Evolutionary conservation across 1,284 basidiomycete species (phyloP).

Genomic region (Ustilago bromivora): DNA sequence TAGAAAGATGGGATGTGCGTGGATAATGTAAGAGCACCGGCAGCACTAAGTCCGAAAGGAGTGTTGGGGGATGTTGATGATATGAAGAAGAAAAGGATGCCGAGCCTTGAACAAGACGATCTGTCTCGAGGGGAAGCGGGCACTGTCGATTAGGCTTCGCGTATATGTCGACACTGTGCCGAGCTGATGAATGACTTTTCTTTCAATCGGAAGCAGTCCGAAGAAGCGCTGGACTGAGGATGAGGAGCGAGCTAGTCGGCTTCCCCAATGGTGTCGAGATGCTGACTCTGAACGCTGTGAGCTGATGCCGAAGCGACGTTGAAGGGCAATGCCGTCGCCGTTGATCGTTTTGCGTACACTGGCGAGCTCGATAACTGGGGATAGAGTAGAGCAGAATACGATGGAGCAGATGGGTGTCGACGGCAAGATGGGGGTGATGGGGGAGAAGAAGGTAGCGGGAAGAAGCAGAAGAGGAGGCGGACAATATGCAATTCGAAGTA

Average conservation of each 20-base stretch:
- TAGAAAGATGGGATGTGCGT: background rate
- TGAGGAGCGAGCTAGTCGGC: background rate
- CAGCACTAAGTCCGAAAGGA: background rate
- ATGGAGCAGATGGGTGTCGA: background rate
- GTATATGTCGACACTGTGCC: background rate
- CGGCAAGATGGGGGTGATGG: background rate
- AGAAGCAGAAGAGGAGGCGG: background rate
- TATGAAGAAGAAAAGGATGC: background rate
- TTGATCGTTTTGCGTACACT: background rate
- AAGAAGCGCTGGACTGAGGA: background rate
- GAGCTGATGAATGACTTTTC: background rate
- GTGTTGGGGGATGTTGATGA: too few relatives aligned
- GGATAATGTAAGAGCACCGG: background rate
- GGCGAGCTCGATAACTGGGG: background rate
- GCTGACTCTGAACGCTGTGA: background rate
- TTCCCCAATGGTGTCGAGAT: background rate
- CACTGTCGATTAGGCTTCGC: background rate
- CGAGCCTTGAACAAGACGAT: background rate
- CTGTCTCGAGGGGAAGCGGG: background rate
- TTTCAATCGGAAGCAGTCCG: background rate
- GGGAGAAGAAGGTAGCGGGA: constrained; percentile 1
- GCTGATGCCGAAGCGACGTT: background rate
- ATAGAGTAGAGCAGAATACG: background rate
- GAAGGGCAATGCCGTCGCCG: background rate
- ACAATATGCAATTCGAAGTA: background rate